These are phyloP conservation scores for Dryadomyces sulphureus DNA, from an alignment of 2,329 filamentous ascomycete species.

Conservation along the genomic window DNA sequence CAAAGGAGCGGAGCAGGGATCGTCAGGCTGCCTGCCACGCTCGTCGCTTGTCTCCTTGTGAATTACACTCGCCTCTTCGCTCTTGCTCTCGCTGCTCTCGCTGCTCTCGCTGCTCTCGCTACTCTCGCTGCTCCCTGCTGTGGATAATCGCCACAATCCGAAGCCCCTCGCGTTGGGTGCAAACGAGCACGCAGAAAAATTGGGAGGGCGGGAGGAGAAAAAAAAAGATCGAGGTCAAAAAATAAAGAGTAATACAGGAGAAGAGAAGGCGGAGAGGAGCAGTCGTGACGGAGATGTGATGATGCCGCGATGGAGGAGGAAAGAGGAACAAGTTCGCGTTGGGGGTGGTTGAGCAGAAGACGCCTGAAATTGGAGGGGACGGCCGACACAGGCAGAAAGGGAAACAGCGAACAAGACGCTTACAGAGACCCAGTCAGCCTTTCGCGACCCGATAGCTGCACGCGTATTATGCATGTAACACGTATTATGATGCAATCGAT, in stretches of 20 bases:
- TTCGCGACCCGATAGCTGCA: neutral
- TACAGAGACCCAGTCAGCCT: neutral
- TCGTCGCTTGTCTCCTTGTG: no score
- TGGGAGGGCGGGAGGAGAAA: neutral
- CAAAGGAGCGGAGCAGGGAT: neutral
- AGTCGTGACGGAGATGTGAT: neutral
- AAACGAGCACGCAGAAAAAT: neutral
- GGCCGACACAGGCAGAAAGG: neutral
- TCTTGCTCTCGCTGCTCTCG: no score
- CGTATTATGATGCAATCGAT: no score
- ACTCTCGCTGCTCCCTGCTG: no score
- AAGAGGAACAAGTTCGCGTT: no score
- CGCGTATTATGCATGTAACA: no score
- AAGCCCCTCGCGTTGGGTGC: neutral
- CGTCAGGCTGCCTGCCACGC: no score
- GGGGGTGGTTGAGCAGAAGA: neutral
- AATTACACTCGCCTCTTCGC: no score
- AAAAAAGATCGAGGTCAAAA: neutral
- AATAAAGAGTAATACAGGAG: neutral
- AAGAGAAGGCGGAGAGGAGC: neutral
- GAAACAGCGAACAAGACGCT: neutral
- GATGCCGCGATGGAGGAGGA: neutral
- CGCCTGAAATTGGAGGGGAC: neutral
- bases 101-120: no score
- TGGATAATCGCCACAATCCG: no score